Conservation (phyloP, 192 early-diverging fungal genomes). For the Backusella macrospora region DNA sequence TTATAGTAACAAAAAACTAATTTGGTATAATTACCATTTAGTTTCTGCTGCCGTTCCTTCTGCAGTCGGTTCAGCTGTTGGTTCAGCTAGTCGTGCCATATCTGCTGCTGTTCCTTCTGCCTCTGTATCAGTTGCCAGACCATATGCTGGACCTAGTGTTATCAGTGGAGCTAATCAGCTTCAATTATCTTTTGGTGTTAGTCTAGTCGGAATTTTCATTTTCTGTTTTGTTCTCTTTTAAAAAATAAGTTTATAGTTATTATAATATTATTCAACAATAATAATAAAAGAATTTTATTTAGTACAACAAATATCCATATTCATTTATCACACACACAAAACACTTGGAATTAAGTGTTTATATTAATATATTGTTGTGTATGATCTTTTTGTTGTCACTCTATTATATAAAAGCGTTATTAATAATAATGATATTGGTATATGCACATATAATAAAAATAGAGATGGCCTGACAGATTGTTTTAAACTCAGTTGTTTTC, state of each 20-base stretch:
- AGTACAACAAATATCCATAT: not conserved
- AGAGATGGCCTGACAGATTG: not conserved
- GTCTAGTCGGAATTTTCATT: not conserved
- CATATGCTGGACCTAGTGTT: slow-evolving; percentile 18
- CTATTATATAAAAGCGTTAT: not conserved
- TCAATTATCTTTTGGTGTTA: not conserved
- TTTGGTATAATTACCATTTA: not conserved
- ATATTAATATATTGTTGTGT: not conserved
- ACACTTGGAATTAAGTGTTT: not conserved
- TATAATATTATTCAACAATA: slow-evolving; percentile 2
- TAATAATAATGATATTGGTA: too few species aligned
- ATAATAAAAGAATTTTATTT: too few species aligned
- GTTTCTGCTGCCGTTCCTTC: not conserved
- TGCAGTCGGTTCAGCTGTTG: not conserved
- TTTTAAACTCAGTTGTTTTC: not conserved
- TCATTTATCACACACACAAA: not conserved
- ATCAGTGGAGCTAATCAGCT: slow-evolving; percentile 12
- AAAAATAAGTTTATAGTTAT: not conserved
- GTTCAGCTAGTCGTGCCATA: not conserved
- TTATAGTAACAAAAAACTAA: not conserved
- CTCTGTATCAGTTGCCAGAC: slow-evolving; percentile 3
- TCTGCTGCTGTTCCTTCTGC: slow-evolving; percentile 6
- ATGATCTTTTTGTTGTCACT: not conserved
- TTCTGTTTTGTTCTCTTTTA: slow-evolving; percentile 6
- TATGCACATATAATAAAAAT: not conserved